phyloP scores from a whole-genome alignment of 495 filamentous ascomycete genomes.

The Xylaria scruposa region DNA sequence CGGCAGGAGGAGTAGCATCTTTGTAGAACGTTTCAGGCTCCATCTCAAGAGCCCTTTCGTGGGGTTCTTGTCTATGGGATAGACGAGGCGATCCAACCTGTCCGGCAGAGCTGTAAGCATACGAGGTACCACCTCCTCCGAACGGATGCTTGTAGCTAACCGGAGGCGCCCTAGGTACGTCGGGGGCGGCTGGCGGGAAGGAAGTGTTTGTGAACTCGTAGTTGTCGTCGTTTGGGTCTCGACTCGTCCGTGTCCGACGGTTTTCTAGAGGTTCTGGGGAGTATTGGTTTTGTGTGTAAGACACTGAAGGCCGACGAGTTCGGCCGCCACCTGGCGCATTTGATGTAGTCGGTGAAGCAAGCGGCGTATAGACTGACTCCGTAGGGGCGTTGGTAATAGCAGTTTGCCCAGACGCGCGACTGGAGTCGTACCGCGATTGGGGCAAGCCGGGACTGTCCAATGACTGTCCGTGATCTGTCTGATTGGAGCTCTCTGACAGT shows the following conservation, averaged over 20 bases:
- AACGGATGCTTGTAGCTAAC: conserved; percentile 63
- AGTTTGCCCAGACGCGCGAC: conserved; percentile 52
- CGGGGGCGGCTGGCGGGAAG: conserved; percentile 62
- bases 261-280: conserved; percentile 48
- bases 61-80: conserved; percentile 34
- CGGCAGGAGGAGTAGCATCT: conserved; percentile 40
- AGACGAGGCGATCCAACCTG: conserved; percentile 33
- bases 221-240: conserved; percentile 41
- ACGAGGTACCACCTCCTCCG: conserved; percentile 44
- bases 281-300: conserved; percentile 54
- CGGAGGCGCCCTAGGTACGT: conserved; percentile 63
- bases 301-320: conserved; percentile 56
- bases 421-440: conserved; percentile 43
- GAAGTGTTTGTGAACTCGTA: conserved; percentile 44
- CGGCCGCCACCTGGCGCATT: conserved; percentile 54
- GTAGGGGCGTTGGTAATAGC: conserved; percentile 54
- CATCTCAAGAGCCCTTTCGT: conserved; percentile 40
- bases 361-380: conserved; percentile 58
- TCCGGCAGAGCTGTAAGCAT: conserved; percentile 40
- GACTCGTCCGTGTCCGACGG: conserved; percentile 45
- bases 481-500: conserved; percentile 48
- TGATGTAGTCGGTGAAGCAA: conserved; percentile 56
- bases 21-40: conserved; percentile 49
- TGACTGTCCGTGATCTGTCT: conserved; percentile 47
- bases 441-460: conserved; percentile 46